Base-by-base conservation (phyloP, 2,329 filamentous ascomycete genomes). In the Ascochyta clinopodiicola region DNA sequence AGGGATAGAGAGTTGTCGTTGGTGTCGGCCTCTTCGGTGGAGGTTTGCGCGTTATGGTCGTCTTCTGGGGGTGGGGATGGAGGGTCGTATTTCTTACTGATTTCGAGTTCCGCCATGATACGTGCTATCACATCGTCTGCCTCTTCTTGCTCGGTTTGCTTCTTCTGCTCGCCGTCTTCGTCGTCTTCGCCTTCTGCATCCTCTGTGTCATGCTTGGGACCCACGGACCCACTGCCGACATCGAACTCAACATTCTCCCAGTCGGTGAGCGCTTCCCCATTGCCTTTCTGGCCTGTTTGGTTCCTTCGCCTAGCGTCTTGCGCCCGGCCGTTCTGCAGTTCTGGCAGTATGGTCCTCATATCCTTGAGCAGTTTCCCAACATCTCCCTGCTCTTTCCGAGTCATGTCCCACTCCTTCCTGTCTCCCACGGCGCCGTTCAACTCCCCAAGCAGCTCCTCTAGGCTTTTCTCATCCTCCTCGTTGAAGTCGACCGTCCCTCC, bases 361-460 rank as follows among this genome's bases (percentile, higher is more conserved):
- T 81, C 79, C 54, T 66, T 70, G 47, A 81, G 56, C 38, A 81
- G 53, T 45, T 62, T 67, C 25, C 72, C 69, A 9, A 81, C 72
- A 62, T 79, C 72, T 45, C 71, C 71, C 44, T 76, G 68, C 47
- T 81, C 80, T 34, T 74, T 67, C 8, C 63, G 67, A 21, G 70
- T 65, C 6, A 81, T 53, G 46, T 74, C 74, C 75, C 77, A 80
- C 37, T 78, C 70, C 43, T 76, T 75, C 43, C 68, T 60, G 7
- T 64, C 61, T 8, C 66, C 66, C 6, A 69, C 54, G 22, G 66
- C 55, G 8, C 57, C 59, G 25, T 69, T 64, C 4, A 82, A 61
- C 56, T 81, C 78, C 15, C 68, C 71, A 6, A 82, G 62, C 19
- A 82, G 60, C 49, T 81, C 77, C 29, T 82, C 80, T n/a, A 82